Conservation (phyloP, 441 rosid genomes). For the Eutrema salsugineum region DNA sequence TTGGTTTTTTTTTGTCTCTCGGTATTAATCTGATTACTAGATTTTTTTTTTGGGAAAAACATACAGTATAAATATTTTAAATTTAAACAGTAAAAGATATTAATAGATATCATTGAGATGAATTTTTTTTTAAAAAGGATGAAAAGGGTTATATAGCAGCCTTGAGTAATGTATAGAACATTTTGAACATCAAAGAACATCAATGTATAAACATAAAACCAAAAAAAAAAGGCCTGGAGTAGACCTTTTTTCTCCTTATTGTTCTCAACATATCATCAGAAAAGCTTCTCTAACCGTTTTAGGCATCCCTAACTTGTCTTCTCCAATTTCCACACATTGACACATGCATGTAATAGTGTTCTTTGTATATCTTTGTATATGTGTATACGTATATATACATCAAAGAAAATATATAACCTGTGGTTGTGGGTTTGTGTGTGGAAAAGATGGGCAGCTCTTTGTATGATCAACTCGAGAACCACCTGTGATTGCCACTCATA, state of each 20-base stretch:
- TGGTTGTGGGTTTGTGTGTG: constrained; percentile 16
- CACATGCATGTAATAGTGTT: no score
- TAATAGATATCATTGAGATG: constrained; percentile 20
- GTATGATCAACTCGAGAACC: constrained; percentile 37
- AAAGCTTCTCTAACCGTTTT: neutral
- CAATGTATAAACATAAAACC: no score
- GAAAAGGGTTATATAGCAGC: constrained; percentile 4
- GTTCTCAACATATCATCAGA: constrained; percentile 21
- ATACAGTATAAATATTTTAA: neutral
- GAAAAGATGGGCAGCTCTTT: constrained; percentile 36
- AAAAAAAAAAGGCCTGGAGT: constrained; percentile 30
- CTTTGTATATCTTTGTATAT: no score
- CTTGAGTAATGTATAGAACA: no score
- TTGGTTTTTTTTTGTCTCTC: neutral
- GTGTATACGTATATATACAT: neutral
- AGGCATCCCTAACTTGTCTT: neutral
- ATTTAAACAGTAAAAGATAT: neutral
- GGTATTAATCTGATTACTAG: neutral
- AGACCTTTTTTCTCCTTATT: neutral
- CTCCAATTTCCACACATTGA: constrained; percentile 1
- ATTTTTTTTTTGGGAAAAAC: constrained; percentile 24
- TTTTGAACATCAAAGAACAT: no score
- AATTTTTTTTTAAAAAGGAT: no score
- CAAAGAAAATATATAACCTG: constrained; percentile 1
- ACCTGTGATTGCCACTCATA: constrained; percentile 23